Percentiles rank a stretch among this genome's conserved stretches.
Evolutionary conservation across 2,329 filamentous ascomycete genomes (phyloP).

Genomic region (Chrysoporthe cubensis): DNA sequence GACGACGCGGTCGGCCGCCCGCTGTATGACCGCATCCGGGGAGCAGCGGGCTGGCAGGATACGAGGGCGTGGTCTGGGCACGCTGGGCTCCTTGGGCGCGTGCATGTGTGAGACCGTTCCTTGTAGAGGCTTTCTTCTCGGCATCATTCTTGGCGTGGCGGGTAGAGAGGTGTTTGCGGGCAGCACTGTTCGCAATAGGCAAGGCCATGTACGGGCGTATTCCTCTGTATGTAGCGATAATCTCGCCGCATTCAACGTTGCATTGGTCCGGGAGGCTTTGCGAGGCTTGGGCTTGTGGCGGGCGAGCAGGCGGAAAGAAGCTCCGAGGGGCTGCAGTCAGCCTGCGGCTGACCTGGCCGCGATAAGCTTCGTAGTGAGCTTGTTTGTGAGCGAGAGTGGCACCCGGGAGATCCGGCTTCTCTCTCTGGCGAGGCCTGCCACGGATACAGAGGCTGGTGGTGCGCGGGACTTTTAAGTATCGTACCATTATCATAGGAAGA

Average conservation of each 20-base stretch:
- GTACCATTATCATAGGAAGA: background rate
- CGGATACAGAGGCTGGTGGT: background rate
- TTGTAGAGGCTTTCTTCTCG: too few relatives aligned
- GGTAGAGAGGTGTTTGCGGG: too few relatives aligned
- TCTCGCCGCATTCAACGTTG: background rate
- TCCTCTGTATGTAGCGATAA: too few relatives aligned
- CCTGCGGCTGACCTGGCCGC: background rate
- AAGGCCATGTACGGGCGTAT: too few relatives aligned
- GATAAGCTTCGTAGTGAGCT: slow-evolving; percentile 1
- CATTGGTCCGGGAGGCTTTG: background rate
- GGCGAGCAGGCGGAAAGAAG: background rate
- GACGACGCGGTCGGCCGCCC: too few relatives aligned
- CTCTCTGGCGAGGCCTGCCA: background rate
- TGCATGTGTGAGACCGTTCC: too few relatives aligned
- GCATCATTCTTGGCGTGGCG: too few relatives aligned
- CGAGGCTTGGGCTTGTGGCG: background rate
- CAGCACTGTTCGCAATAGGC: too few relatives aligned
- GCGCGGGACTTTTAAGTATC: background rate
- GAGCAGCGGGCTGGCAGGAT: too few relatives aligned
- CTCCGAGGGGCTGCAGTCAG: slow-evolving; percentile 3
- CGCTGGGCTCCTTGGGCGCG: too few relatives aligned
- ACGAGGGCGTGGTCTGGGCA: too few relatives aligned
- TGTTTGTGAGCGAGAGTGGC: background rate
- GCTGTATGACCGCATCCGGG: too few relatives aligned
- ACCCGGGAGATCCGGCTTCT: background rate